Conservation (phyloP, 192 early-diverging fungal species). For the Mortierella hygrophila region DNA sequence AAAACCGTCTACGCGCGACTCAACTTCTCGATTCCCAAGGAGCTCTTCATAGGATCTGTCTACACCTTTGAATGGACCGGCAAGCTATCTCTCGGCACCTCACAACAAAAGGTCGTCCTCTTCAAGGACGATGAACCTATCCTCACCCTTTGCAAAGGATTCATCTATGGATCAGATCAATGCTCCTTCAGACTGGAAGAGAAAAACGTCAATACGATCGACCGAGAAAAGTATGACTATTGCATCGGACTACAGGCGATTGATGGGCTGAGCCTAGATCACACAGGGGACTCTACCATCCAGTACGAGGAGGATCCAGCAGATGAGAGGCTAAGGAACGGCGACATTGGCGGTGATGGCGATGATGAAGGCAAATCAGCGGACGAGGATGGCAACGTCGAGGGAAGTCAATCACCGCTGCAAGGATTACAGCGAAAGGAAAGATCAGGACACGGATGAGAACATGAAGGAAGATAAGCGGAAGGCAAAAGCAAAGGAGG, state of each 20-base stretch:
- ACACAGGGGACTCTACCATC: conserved; percentile 19
- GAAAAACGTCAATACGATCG: conserved; percentile 1
- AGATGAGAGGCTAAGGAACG: not conserved
- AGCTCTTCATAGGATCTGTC: conserved; percentile 13
- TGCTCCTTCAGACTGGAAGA: conserved; percentile 33
- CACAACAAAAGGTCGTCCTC: conserved; percentile 32
- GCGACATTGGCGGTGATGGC: not conserved
- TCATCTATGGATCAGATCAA: conserved; percentile 25
- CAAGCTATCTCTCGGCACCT: conserved; percentile 13
- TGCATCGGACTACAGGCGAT: conserved; percentile 8
- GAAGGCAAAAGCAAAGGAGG: not conserved
- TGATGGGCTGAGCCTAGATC: conserved; percentile 22
- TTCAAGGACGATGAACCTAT: conserved; percentile 14
- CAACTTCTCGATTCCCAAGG: conserved; percentile 8
- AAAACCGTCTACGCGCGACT: not conserved
- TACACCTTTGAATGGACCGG: conserved; percentile 41
- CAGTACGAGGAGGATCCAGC: not conserved
- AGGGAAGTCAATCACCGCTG: not conserved
- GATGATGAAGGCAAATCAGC: not conserved
- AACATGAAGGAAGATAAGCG: not conserved
- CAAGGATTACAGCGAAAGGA: not conserved
- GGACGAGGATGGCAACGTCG: conserved; percentile 4
- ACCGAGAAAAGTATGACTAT: conserved; percentile 15
- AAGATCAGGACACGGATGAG: not conserved
- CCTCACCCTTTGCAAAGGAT: conserved; percentile 21